These are phyloP conservation scores for Mycosphaerella sp. DNA, from an alignment of 2,329 filamentous ascomycete species.

Conservation along the genomic window DNA sequence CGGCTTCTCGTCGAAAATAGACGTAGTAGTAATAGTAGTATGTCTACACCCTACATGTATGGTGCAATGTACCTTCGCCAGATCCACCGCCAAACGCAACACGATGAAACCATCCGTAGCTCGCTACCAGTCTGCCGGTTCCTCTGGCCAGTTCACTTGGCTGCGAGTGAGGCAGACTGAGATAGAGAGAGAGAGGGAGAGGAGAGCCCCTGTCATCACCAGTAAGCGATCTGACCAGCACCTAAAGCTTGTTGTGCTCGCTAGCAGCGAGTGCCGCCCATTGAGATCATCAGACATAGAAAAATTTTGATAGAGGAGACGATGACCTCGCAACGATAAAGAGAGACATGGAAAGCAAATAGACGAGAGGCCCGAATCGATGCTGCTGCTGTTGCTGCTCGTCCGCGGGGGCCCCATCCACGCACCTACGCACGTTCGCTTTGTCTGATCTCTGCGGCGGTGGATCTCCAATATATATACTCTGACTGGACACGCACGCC, in stretches of 20 bases:
- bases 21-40: not conserved
- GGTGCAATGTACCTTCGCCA: not conserved
- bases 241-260: constrained; percentile 6
- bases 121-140: constrained; percentile 9
- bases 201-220: not conserved
- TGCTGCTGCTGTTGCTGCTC: too few species aligned
- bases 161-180: too few species aligned
- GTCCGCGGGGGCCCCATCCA: too few species aligned
- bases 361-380: constrained; percentile 5
- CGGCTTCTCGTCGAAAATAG: too few species aligned
- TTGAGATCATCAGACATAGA: constrained; percentile 13
- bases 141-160: too few species aligned
- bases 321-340: not conserved
- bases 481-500: constrained; percentile 1
- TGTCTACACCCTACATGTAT: not conserved
- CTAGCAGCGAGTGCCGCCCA: constrained; percentile 10
- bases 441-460: not conserved
- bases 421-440: not conserved
- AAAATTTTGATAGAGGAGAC: not conserved
- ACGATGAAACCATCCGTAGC: constrained; percentile 10
- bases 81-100: not conserved
- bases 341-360: constrained; percentile 7
- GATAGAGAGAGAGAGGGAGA: too few species aligned
- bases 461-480: not conserved
- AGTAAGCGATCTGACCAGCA: constrained; percentile 10